phyloP scores from a whole-genome alignment of 495 filamentous ascomycete species.

The Aspergillus heteromorphus region DNA sequence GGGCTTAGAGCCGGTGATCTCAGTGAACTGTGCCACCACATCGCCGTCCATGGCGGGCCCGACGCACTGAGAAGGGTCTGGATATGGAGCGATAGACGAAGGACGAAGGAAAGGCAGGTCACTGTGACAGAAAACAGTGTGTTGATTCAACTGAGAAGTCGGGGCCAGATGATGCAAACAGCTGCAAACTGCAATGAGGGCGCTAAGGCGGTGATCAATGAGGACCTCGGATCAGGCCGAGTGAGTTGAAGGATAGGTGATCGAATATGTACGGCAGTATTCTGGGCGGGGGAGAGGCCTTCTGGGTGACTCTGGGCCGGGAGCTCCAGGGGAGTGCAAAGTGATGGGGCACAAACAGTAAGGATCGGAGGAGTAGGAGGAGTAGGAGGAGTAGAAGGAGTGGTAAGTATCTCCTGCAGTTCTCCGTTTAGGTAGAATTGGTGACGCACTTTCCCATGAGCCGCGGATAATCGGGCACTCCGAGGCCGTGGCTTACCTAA shows the following conservation, averaged over 20 bases:
- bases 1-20: conserved; percentile 60
- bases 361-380: not conserved
- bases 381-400: not conserved
- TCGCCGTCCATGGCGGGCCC: conserved; percentile 59
- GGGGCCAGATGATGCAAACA: conserved; percentile 31
- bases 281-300: not conserved
- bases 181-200: conserved; percentile 25
- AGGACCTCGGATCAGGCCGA: not conserved
- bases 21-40: conserved; percentile 45
- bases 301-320: not conserved
- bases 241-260: not conserved
- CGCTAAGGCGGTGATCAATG: conserved; percentile 2
- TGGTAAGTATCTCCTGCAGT: not conserved
- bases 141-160: not conserved
- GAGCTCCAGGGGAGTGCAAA: not conserved
- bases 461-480: not conserved
- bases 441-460: conserved; percentile 5
- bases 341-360: not conserved
- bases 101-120: not conserved
- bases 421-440: conserved; percentile 5
- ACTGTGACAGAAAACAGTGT: not conserved
- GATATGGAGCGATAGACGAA: not conserved
- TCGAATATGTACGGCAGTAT: not conserved
- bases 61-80: conserved; percentile 4
- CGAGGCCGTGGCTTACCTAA: not conserved